Percentiles rank a stretch among this genome's conserved stretches.
Evolutionary conservation across 148 eudicot genomes (phyloP).

Genomic region (Rhododendron ovatum): DNA sequence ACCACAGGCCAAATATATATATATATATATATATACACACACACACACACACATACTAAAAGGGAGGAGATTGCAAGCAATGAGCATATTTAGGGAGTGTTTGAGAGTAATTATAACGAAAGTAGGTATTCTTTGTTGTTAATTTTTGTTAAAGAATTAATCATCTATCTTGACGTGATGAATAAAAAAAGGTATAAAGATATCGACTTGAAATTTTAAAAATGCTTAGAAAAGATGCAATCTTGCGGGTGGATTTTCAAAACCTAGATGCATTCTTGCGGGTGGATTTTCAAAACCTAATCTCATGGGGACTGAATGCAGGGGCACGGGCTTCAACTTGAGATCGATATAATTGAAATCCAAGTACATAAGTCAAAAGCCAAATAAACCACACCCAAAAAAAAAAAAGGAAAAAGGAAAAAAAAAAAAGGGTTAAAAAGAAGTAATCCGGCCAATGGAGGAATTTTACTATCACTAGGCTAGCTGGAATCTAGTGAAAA

Average conservation of each 20-base stretch:
- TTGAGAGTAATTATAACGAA: too few species aligned
- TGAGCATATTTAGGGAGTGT: not conserved
- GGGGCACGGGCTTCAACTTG: not conserved
- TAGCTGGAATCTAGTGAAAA: not conserved
- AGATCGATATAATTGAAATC: too few species aligned
- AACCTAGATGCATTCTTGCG: not conserved
- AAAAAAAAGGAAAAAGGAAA: too few species aligned
- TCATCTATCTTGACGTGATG: not conserved
- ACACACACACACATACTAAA: not conserved
- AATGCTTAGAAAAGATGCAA: not conserved
- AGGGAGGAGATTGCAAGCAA: not conserved
- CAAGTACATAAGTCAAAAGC: too few species aligned
- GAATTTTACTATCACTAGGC: too few species aligned
- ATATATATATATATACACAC: too few species aligned
- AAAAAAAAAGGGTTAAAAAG: too few species aligned
- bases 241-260: not conserved
- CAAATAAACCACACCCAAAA: too few species aligned
- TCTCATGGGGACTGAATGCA: not conserved
- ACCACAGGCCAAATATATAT: not conserved
- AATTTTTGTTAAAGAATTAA: not conserved
- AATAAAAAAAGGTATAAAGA: too few species aligned
- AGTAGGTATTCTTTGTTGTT: not conserved
- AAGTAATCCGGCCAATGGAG: too few species aligned
- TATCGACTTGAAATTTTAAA: too few species aligned
- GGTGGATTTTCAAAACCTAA: not conserved